Evolutionary conservation across 306 rosid genomes (phyloP), one percentile per base, ranked within the genome.

Genomic region (Prunus mume): DNA sequence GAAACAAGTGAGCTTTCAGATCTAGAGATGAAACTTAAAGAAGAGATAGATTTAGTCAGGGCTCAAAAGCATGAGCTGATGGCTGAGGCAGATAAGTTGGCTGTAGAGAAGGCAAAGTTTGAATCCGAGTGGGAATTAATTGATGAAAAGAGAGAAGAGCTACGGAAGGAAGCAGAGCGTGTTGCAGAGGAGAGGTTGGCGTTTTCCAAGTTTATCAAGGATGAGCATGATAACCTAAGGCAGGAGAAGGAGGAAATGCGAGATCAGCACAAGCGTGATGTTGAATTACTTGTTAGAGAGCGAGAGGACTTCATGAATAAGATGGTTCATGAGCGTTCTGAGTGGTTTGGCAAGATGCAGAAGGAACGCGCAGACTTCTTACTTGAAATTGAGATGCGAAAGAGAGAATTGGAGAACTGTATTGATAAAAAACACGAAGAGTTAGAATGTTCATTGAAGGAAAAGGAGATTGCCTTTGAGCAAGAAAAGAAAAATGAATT

Each of bases 61-160:
- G 89, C 89, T 81, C 87, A 92, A 84, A 89, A 91, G 70, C 75
- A 78, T 76, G 96, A 92, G 84, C 86, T 96, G 73, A 76, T 90
- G 85, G 89, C 69, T 17, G 98, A 92, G 86, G 89, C 87, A 28
- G 97, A 92, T 61, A 91, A 84, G 72, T 77, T 92, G 84, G 79
- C 90, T 78, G 83, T 73, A 38, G 99, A 96, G 88, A 96, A 92
- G 84, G 90, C 97, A 19, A 91, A 92, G 76, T 96, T 96, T 83
- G 99, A 96, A 89, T 81, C 82, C 64, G 98, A 96, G 85, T 96
- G 99, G 99, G 99, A 96, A 68, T 84, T 81, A 73, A 91, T 96
- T 79, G 99, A 96, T 81, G 99, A 89, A 41, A 92, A 96, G 79
- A 89, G 91, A 78, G 96, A 89, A 74, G 93, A 86, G 82, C 81